phyloP scores from a whole-genome alignment of 2,329 filamentous ascomycete genomes.

The Lasiodiplodia theobromae region DNA sequence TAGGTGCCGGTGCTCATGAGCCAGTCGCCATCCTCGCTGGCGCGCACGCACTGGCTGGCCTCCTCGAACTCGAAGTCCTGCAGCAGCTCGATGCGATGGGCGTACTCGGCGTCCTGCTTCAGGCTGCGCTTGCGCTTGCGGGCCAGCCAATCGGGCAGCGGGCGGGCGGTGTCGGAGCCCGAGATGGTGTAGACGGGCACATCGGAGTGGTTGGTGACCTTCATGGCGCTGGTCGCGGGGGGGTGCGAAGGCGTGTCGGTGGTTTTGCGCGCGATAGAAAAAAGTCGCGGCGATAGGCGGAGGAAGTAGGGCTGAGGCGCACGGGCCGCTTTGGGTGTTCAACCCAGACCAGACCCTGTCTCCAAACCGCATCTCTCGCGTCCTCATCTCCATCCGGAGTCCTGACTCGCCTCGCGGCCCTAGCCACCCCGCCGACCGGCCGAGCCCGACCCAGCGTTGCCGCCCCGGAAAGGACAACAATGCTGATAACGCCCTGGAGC shows the following conservation, averaged over 20 bases:
- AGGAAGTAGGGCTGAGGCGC: conserved; percentile 25
- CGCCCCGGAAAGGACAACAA: conserved; percentile 13
- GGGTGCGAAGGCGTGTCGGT: conserved; percentile 28
- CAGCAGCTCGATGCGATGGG: conserved; percentile 90
- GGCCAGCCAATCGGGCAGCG: conserved; percentile 94
- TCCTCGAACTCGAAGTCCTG: conserved; percentile 99
- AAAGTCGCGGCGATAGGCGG: conserved; percentile 28
- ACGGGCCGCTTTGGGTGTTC: not conserved
- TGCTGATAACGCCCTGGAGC: conserved; percentile 4
- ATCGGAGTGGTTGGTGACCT: conserved; percentile 80
- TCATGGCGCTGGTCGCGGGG: conserved; percentile 62
- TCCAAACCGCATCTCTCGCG: not conserved
- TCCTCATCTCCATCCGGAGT: not conserved
- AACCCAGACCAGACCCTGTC: not conserved
- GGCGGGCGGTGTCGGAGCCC: conserved; percentile 84
- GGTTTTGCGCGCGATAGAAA: conserved; percentile 5
- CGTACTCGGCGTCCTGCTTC: conserved; percentile 91
- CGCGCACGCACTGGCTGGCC: conserved; percentile 86
- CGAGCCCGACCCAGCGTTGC: not conserved
- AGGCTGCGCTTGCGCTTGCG: conserved; percentile 87
- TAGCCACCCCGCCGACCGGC: conserved; percentile 11
- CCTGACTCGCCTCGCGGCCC: conserved; percentile 14
- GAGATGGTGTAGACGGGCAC: conserved; percentile 96
- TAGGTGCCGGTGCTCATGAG: conserved; percentile 89
- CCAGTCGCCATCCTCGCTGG: conserved; percentile 97